Conservation (phyloP, 148 eudicot species). For the Camellia lanceoleosa region DNA sequence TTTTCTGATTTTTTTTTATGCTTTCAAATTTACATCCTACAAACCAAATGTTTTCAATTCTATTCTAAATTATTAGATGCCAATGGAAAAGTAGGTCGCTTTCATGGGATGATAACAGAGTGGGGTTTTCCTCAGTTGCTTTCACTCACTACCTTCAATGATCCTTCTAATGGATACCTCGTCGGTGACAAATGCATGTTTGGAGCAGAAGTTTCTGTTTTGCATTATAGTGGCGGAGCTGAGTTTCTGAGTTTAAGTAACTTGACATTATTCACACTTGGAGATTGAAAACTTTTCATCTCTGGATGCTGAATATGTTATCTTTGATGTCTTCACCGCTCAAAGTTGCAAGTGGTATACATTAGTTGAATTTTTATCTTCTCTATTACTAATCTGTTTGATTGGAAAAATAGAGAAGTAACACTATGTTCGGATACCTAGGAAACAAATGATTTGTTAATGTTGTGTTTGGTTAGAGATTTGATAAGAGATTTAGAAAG, state of each 20-base stretch:
- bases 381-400: too few species aligned
- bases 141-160: neutral
- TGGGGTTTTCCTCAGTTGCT: neutral
- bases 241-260: neutral
- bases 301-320: neutral
- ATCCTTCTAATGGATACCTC: slow-evolving; percentile 14
- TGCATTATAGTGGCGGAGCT: neutral
- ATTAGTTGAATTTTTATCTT: too few species aligned
- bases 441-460: too few species aligned
- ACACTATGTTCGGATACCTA: too few species aligned
- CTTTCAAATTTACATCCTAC: neutral
- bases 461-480: too few species aligned
- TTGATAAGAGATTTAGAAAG: too few species aligned
- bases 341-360: neutral
- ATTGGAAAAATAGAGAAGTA: too few species aligned
- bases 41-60: neutral
- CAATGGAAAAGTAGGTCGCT: neutral
- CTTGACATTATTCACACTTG: neutral
- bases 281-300: neutral
- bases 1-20: neutral
- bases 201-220: slow-evolving; percentile 20
- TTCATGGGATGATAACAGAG: neutral
- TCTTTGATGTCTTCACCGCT: neutral
- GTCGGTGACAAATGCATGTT: slow-evolving; percentile 5
- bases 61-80: neutral